Conservation (phyloP, 345 rosid species). For the Eutrema heterophyllum region DNA sequence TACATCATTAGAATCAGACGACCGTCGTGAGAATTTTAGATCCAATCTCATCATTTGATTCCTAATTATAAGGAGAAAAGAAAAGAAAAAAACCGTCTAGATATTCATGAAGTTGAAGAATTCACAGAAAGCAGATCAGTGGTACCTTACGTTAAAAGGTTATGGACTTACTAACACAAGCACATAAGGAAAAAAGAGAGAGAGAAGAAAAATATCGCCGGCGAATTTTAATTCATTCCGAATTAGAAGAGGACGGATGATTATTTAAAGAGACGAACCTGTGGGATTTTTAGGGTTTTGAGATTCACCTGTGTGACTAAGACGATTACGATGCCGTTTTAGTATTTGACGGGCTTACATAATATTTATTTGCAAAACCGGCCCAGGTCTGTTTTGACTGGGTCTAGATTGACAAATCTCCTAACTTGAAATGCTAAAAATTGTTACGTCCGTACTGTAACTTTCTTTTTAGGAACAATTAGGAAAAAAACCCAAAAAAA, state of each 20-base stretch:
- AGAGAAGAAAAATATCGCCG: too few relatives aligned
- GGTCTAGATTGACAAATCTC: background rate
- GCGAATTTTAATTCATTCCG: background rate
- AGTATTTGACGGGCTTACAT: background rate
- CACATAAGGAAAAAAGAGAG: background rate
- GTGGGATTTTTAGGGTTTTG: background rate
- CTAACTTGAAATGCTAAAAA: too few relatives aligned
- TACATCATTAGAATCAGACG: conserved; percentile 23
- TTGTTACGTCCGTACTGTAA: too few relatives aligned
- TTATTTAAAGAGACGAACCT: background rate
- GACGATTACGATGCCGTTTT: background rate
- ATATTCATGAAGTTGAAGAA: too few relatives aligned
- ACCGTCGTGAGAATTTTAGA: conserved; percentile 21
- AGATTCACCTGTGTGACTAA: background rate
- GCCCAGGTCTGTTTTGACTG: background rate
- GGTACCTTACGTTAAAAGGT: too few relatives aligned
- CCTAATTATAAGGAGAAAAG: too few relatives aligned
- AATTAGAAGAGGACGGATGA: background rate
- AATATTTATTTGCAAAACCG: background rate
- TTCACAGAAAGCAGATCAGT: too few relatives aligned
- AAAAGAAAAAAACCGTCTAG: background rate
- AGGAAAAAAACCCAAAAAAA: too few relatives aligned
- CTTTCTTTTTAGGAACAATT: too few relatives aligned
- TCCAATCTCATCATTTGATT: conserved; percentile 22
- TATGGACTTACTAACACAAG: too few relatives aligned